These are phyloP conservation scores for Rhinocladiella mackenziei DNA, from an alignment of 2,329 filamentous ascomycete species.

Conservation along the genomic window DNA sequence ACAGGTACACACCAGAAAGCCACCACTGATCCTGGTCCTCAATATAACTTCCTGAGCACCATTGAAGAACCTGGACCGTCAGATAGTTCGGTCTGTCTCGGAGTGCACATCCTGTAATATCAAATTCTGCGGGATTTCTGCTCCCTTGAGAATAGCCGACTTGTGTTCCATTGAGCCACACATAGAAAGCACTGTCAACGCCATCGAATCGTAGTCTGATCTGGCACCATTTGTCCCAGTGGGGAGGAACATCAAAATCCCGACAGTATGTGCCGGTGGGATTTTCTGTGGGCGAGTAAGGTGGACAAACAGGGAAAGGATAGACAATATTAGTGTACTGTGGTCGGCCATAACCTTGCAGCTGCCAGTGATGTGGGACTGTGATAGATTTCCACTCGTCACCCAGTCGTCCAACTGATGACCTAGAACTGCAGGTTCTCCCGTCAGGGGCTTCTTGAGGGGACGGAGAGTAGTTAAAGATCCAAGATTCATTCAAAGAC, in stretches of 20 bases:
- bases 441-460: constrained; percentile 13
- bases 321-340: constrained; percentile 67
- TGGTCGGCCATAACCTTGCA: constrained; percentile 63
- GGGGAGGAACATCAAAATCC: constrained; percentile 48
- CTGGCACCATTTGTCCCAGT: constrained; percentile 42
- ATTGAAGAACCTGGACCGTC: constrained; percentile 65
- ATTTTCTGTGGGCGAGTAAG: constrained; percentile 59
- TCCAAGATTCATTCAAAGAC: constrained; percentile 54
- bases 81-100: constrained; percentile 51
- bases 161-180: constrained; percentile 62
- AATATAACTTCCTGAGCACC: constrained; percentile 65
- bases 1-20: constrained; percentile 42
- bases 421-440: not conserved
- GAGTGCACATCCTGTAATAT: constrained; percentile 54
- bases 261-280: constrained; percentile 61
- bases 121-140: constrained; percentile 66
- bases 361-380: constrained; percentile 67
- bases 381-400: constrained; percentile 51
- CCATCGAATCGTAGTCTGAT: constrained; percentile 66
- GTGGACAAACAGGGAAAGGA: constrained; percentile 63
- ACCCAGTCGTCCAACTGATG: constrained; percentile 27
- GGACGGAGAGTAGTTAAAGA: constrained; percentile 40
- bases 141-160: constrained; percentile 67
- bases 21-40: constrained; percentile 69
- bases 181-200: constrained; percentile 66